Evolutionary conservation across 805 yeast species (phyloP).

Genomic region (Hemisphaericaspora nanyangensis): DNA sequence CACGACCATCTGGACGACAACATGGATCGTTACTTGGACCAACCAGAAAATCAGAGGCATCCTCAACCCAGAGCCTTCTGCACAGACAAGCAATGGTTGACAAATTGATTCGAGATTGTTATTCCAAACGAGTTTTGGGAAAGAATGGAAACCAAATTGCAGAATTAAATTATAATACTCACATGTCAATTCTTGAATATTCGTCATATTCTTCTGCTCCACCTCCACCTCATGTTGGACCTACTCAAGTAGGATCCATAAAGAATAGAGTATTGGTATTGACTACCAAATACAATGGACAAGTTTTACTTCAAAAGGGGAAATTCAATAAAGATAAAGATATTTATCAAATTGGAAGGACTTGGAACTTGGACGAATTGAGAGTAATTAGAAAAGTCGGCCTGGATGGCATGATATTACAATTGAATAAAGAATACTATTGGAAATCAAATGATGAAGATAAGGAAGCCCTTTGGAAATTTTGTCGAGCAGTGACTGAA

Average conservation of each 20-base stretch:
- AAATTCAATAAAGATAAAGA: conserved; percentile 67
- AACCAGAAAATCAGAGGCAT: neutral
- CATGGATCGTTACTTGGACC: neutral
- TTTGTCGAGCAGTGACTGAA: conserved; percentile 28
- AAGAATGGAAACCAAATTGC: conserved; percentile 18
- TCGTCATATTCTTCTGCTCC: conserved; percentile 62
- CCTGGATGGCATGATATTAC: conserved; percentile 54
- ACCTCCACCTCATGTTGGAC: conserved; percentile 59
- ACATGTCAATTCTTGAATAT: conserved; percentile 72
- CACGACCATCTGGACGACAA: conserved; percentile 1
- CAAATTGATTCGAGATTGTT: conserved; percentile 35
- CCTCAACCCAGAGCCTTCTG: neutral
- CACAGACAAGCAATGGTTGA: conserved; percentile 16
- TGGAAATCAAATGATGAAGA: conserved; percentile 52
- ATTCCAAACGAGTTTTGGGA: conserved; percentile 26
- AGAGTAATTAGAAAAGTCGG: conserved; percentile 49
- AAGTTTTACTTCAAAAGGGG: conserved; percentile 78
- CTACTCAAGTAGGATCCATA: conserved; percentile 27
- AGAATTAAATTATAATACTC: conserved; percentile 60
- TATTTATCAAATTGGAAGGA: conserved; percentile 82
- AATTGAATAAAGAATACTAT: conserved; percentile 73
- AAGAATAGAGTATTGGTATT: conserved; percentile 61
- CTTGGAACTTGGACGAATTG: conserved; percentile 83
- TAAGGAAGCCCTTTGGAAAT: conserved; percentile 31
- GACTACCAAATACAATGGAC: conserved; percentile 61